Base-by-base conservation (phyloP, 192 early-diverging fungal species). In the Dissophora globulifera region DNA sequence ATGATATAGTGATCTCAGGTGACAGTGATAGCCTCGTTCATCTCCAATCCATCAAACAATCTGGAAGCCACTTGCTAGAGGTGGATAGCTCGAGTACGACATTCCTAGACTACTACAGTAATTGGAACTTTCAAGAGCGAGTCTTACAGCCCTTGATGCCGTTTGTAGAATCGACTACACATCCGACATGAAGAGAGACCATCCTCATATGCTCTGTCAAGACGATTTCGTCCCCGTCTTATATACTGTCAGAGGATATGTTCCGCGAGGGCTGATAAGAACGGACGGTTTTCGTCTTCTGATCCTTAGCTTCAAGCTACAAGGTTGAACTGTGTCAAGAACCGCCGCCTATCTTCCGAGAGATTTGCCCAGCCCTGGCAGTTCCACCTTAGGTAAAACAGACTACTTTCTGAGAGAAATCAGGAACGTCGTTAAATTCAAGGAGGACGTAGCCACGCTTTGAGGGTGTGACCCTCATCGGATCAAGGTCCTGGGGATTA, bases 321-420 rank as follows among this genome's bases (percentile, higher is more conserved):
- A 45, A 23, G 56, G 26, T 41, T 32, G 23, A 25, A 42, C 2
- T 47, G 57, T 19, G 57, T 58, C 42, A 56, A 56, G 35, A 41
- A 42, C 54, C 20, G 54, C 6, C 38, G 35, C 9, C n/a, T 53
- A 16, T 11, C 10, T 35, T 7, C 22, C 8, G 51, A 53, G 25
- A 53, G 35, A 35, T 16, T 27, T 32, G 27, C 51, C 51, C 17
- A 16, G 16, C 32, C 51, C 13, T 13, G 3, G 29, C 4, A 53
- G 29, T 9, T 53, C 51, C 3, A 53, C 32, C 11, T 16, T 53
- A 9, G 51, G 51, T 29, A 31, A 31, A 15, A 54, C 52, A 9
- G 52, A 54, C 33, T 31, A 54, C 16, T 53, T 33, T 11, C 8
- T 54, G 29, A 54, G 4, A 1, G 49, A 50, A 30, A 33, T 54